Conservation (phyloP, 768 basidiomycete species). For the Tylopilus subfusipes region DNA sequence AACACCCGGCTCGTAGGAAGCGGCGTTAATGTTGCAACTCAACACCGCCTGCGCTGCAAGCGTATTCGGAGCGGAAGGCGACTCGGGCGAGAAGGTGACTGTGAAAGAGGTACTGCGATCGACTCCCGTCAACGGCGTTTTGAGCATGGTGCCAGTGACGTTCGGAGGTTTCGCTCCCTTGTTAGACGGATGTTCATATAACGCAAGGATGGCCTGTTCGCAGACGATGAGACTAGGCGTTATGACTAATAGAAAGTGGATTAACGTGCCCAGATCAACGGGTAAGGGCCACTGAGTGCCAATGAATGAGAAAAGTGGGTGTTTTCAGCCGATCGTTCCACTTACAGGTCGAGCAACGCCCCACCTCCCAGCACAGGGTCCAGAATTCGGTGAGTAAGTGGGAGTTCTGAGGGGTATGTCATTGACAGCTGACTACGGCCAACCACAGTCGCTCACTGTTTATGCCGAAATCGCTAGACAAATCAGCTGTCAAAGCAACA, state of each 20-base stretch:
- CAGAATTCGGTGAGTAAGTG: slow-evolving; percentile 69
- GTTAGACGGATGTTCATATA: slow-evolving; percentile 82
- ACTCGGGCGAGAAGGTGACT: slow-evolving; percentile 58
- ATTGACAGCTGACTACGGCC: background rate
- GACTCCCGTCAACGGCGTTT: slow-evolving; percentile 73
- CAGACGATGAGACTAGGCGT: slow-evolving; percentile 10
- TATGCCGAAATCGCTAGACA: slow-evolving; percentile 67
- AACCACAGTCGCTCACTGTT: slow-evolving; percentile 42
- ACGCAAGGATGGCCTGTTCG: slow-evolving; percentile 63
- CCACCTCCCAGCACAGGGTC: slow-evolving; percentile 81
- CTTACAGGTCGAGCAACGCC: slow-evolving; percentile 79
- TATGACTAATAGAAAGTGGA: background rate
- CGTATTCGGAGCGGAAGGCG: slow-evolving; percentile 28
- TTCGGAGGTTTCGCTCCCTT: slow-evolving; percentile 51
- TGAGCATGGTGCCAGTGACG: slow-evolving; percentile 69
- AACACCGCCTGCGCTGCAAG: slow-evolving; percentile 72
- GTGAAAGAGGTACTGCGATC: slow-evolving; percentile 75
- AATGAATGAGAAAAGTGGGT: slow-evolving; percentile 2
- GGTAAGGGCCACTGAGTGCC: slow-evolving; percentile 67
- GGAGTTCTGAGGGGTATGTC: slow-evolving; percentile 44
- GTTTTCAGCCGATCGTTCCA: slow-evolving; percentile 3
- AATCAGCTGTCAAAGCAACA: slow-evolving; percentile 67
- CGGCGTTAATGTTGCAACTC: slow-evolving; percentile 61
- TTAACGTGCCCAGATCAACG: slow-evolving; percentile 65
- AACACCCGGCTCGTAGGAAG: slow-evolving; percentile 47